Evolutionary conservation across 352 stramenopile species (phyloP).

Genomic region (Pythium aristosporum): DNA sequence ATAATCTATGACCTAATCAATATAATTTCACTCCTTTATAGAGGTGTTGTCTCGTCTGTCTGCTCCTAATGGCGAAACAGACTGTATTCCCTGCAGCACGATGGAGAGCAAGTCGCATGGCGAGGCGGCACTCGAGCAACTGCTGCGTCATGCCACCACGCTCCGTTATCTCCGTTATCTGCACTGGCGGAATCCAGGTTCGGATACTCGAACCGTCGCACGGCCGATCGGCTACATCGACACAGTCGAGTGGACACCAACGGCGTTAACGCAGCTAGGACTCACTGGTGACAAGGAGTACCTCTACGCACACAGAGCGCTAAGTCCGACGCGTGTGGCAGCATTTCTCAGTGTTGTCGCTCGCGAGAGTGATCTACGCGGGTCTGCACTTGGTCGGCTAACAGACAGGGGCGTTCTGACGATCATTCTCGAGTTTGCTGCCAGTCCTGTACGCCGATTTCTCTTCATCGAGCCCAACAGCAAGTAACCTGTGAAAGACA

Average conservation of each 20-base stretch:
- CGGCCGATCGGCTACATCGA: no score
- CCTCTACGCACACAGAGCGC: not conserved
- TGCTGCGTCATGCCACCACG: not conserved
- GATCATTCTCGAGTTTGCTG: constrained; percentile 2
- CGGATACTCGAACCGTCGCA: no score
- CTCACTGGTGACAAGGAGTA: not conserved
- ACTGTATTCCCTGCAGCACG: not conserved
- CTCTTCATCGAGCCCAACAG: constrained; percentile 3
- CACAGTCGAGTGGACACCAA: no score
- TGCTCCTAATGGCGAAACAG: no score
- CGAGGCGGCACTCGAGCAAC: not conserved
- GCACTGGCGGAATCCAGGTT: constrained; percentile 4
- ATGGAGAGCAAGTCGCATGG: no score
- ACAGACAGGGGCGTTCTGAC: not conserved
- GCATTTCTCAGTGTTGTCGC: not conserved
- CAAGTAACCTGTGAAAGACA: not conserved
- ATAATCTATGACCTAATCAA: no score
- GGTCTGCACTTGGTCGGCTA: not conserved
- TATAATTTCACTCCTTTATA: no score
- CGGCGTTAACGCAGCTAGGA: no score
- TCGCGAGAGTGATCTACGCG: not conserved
- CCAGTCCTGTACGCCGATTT: not conserved
- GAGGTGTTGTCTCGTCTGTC: no score
- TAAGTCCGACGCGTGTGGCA: not conserved
- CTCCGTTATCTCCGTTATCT: constrained; percentile 1